Percentiles rank a stretch among this genome's conserved stretches.
These are phyloP conservation scores for Barnettozyma sucrosica DNA, from an alignment of 805 yeast genomes.

Conservation along the genomic window DNA sequence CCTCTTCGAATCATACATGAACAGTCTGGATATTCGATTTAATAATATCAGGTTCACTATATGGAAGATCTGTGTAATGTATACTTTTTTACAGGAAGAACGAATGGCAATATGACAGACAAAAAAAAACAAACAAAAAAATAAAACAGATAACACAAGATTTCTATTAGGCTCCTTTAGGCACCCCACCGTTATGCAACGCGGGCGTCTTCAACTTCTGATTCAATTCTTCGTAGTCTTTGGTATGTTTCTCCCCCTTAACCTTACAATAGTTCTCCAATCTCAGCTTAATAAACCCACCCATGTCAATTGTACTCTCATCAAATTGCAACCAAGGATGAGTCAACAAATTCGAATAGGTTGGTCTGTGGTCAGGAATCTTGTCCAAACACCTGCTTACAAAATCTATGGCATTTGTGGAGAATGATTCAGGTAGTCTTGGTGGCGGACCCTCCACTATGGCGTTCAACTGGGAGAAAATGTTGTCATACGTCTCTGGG, in stretches of 20 bases:
- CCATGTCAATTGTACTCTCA: constrained; percentile 31
- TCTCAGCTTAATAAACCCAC: constrained; percentile 32
- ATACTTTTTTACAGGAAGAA: background rate
- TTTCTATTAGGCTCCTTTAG: background rate
- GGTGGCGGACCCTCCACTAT: constrained; percentile 97
- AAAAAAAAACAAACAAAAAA: background rate
- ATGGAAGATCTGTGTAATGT: background rate
- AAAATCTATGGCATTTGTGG: constrained; percentile 76
- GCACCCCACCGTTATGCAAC: constrained; percentile 28
- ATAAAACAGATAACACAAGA: background rate
- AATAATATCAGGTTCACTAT: background rate
- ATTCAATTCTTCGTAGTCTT: constrained; percentile 23
- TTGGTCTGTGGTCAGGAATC: constrained; percentile 75
- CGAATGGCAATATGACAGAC: background rate
- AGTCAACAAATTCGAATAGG: constrained; percentile 63
- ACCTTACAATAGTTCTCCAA: constrained; percentile 25
- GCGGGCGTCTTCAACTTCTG: constrained; percentile 26
- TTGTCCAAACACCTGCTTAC: constrained; percentile 74
- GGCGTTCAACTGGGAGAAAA: constrained; percentile 89
- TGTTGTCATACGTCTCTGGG: constrained; percentile 83
- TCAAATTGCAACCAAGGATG: constrained; percentile 77
- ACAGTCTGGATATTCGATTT: background rate
- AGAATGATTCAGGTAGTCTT: constrained; percentile 57
- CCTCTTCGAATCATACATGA: background rate
- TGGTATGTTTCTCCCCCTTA: constrained; percentile 15